phyloP scores from a whole-genome alignment of 2,329 filamentous ascomycete genomes.

The Claviceps paspali region DNA sequence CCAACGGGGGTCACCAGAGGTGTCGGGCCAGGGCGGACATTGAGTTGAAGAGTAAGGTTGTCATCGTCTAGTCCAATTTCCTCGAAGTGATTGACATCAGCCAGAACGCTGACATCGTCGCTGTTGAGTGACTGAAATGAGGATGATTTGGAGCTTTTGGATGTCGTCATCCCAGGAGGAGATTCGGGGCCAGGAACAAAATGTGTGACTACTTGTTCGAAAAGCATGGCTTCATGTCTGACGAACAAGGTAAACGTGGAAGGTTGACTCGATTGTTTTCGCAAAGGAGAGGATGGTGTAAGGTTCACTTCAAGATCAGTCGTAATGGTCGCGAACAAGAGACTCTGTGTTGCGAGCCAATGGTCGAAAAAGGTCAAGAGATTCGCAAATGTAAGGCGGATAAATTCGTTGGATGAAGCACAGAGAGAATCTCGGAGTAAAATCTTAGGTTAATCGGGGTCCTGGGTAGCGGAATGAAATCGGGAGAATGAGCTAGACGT shows the following conservation, averaged over 20 bases:
- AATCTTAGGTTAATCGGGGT: too few relatives aligned
- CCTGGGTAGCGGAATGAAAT: too few relatives aligned
- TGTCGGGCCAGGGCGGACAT: conserved; percentile 19
- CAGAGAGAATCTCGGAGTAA: too few relatives aligned
- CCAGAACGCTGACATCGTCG: conserved; percentile 54
- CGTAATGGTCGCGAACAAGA: too few relatives aligned
- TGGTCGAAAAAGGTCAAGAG: too few relatives aligned
- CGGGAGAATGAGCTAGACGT: not conserved
- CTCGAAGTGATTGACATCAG: conserved; percentile 74
- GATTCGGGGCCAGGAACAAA: conserved; percentile 20
- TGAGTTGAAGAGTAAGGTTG: conserved; percentile 32
- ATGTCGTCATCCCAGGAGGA: conserved; percentile 52
- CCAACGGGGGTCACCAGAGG: conserved; percentile 9
- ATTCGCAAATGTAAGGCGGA: too few relatives aligned
- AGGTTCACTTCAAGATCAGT: not conserved
- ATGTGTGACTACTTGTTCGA: conserved; percentile 14
- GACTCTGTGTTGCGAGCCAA: too few relatives aligned
- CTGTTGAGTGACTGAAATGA: conserved; percentile 70
- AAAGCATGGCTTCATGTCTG: conserved; percentile 21
- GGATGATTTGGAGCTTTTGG: conserved; percentile 82
- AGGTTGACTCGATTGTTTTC: not conserved
- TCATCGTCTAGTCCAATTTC: conserved; percentile 74
- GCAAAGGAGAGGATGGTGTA: not conserved
- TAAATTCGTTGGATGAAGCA: too few relatives aligned
- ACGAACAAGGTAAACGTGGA: not conserved